Conservation (phyloP, 768 basidiomycete species). For the Phaffia australis region DNA sequence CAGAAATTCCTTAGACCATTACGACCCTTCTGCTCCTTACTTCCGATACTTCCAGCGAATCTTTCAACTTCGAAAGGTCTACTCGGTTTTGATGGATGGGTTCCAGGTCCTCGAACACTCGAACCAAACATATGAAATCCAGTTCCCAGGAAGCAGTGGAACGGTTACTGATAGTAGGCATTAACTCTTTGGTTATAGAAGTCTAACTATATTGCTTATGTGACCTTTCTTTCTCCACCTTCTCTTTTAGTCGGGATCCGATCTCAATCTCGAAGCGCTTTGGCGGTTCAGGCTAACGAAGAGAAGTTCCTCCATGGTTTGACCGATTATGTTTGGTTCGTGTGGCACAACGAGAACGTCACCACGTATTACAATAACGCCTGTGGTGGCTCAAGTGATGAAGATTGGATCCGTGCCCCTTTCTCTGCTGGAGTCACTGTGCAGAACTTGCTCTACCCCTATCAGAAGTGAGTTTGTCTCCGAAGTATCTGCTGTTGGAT, state of each 20-base stretch:
- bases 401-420: constrained; percentile 67
- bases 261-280: constrained; percentile 61
- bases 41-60: constrained; percentile 50
- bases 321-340: constrained; percentile 63
- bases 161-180: constrained; percentile 54
- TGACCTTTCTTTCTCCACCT: neutral
- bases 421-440: constrained; percentile 52
- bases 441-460: constrained; percentile 69
- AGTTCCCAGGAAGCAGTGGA: constrained; percentile 72
- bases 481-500: neutral
- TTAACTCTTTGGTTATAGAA: neutral
- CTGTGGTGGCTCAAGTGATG: constrained; percentile 42
- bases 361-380: constrained; percentile 56
- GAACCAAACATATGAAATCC: constrained; percentile 69
- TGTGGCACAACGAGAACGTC: constrained; percentile 73
- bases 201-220: neutral
- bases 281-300: constrained; percentile 48
- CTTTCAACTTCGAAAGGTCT: constrained; percentile 54
- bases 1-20: constrained; percentile 88
- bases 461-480: constrained; percentile 49
- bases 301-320: constrained; percentile 38
- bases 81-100: constrained; percentile 71
- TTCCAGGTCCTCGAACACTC: constrained; percentile 68
- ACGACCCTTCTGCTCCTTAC: constrained; percentile 51
- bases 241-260: constrained; percentile 54